Percentiles rank a stretch among this genome's conserved stretches.
Evolutionary conservation across 805 yeast genomes (phyloP).

Genomic region (Saturnispora ahearnii): DNA sequence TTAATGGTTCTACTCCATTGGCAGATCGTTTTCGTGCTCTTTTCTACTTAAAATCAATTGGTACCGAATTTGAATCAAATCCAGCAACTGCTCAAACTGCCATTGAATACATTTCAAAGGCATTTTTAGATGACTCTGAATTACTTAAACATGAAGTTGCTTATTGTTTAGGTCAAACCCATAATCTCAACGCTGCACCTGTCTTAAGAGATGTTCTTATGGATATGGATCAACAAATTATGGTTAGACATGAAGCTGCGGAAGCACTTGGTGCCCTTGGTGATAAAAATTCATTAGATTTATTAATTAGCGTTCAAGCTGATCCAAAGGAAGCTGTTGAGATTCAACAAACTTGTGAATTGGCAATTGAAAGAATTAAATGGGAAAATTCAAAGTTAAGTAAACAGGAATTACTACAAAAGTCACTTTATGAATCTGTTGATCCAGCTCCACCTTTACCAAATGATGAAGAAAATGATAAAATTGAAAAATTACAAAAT

Average conservation of each 20-base stretch:
- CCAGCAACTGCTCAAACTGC: slow-evolving; percentile 53
- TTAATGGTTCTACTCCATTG: slow-evolving; percentile 58
- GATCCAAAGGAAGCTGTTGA: slow-evolving; percentile 68
- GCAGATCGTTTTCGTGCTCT: slow-evolving; percentile 91
- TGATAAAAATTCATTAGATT: slow-evolving; percentile 58
- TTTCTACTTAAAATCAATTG: slow-evolving; percentile 81
- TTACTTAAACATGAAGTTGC: slow-evolving; percentile 96
- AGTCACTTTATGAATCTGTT: slow-evolving; percentile 73
- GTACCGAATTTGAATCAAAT: slow-evolving; percentile 54
- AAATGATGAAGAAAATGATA: slow-evolving; percentile 36
- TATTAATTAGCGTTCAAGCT: slow-evolving; percentile 56
- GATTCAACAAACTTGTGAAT: slow-evolving; percentile 94
- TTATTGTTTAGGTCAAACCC: slow-evolving; percentile 92
- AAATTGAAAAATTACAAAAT: slow-evolving; percentile 54
- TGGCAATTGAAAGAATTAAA: slow-evolving; percentile 87
- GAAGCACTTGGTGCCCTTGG: slow-evolving; percentile 97
- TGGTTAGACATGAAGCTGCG: slow-evolving; percentile 99
- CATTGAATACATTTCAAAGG: slow-evolving; percentile 74
- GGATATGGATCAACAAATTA: slow-evolving; percentile 64
- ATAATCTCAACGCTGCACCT: slow-evolving; percentile 71
- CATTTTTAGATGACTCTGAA: slow-evolving; percentile 77
- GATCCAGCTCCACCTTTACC: slow-evolving; percentile 99
- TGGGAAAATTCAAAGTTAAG: slow-evolving; percentile 76
- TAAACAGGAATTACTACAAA: slow-evolving; percentile 60
- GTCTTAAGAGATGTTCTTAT: slow-evolving; percentile 62